Conservation (phyloP, 257 asterid species). For the Solanum lycopersicoides region DNA sequence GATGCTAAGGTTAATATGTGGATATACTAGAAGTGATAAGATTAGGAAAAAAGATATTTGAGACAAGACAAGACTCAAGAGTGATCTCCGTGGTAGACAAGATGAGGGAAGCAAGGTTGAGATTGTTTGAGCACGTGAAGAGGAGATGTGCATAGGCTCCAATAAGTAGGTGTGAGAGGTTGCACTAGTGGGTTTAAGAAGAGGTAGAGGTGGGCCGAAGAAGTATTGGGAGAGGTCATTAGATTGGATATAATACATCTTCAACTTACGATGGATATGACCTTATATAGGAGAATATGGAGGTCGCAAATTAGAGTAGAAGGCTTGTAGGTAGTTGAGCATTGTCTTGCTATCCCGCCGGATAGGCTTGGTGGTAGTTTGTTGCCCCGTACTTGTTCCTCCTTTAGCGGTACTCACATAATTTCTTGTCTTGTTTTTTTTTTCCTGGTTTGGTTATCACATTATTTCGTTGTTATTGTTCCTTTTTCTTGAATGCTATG, state of each 20-base stretch:
- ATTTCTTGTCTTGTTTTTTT: neutral
- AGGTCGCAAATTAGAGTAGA: neutral
- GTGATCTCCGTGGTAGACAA: neutral
- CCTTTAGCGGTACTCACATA: neutral
- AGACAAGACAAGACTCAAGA: neutral
- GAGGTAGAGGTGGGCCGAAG: neutral
- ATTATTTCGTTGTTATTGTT: neutral
- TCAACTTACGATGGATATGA: neutral
- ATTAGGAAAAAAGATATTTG: neutral
- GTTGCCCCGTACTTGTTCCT: neutral
- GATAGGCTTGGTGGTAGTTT: neutral
- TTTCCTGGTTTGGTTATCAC: neutral
- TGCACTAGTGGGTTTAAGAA: neutral
- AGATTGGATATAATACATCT: neutral
- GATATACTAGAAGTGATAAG: neutral
- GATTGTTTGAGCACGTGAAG: neutral
- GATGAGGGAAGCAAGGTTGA: neutral
- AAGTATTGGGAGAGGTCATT: neutral
- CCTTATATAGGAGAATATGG: neutral
- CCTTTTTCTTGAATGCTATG: neutral
- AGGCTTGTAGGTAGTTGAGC: neutral
- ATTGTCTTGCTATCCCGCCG: neutral
- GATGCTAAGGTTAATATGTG: neutral
- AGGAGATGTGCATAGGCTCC: neutral
- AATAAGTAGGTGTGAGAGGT: neutral